Base-by-base conservation (phyloP, 1,284 basidiomycete species). In the Melampsora larici-populina region DNA sequence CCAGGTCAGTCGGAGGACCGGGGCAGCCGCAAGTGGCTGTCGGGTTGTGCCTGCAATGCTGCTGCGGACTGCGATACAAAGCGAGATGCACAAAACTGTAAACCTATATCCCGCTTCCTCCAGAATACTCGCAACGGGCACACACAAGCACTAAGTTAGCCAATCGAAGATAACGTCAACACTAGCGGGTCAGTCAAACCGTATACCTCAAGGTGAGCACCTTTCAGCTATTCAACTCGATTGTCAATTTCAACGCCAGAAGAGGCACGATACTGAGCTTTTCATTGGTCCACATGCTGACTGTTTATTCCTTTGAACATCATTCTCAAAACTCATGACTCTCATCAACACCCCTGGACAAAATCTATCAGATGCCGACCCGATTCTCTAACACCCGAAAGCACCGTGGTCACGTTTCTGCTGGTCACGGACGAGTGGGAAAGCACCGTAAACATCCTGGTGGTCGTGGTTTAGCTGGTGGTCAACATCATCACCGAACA, bases 391-490 rank as follows among this genome's bases (percentile, higher is more conserved):
- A 97, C 87, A 97, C 93, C 86, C 91, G 96, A 87, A 98, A 98
- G 88, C 94, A 96, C 88, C 90, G 94, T 84, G 94, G 94, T 84
- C 94, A 99, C 88, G 96, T 99, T 84, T 98, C 95, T 82, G 94
- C 94, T 80, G 94, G 94, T 88, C 91, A 98, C 87, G 96, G 96
- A 87, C 95, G 96, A 92, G 92, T 99, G 85, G 97, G 96, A 83
- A 98, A 99, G 90, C 96, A 99, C 90, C 92, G 96, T 86, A 98
- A 99, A 87, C 94, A 97, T 85, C 97, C 97, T 79, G 96, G 96
- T 88, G 96, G 96, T 93, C 93, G 96, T 87, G 96, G 96, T 97
- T 92, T 98, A 84, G 96, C 96, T 88, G 97, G 96, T 94, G 96
- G 97, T 90, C 89, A 91, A 87, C 96, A 98, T 88, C 96, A 99